Evolutionary conservation across 495 filamentous ascomycete species (phyloP).

Genomic region (Endocarpon pusillum): DNA sequence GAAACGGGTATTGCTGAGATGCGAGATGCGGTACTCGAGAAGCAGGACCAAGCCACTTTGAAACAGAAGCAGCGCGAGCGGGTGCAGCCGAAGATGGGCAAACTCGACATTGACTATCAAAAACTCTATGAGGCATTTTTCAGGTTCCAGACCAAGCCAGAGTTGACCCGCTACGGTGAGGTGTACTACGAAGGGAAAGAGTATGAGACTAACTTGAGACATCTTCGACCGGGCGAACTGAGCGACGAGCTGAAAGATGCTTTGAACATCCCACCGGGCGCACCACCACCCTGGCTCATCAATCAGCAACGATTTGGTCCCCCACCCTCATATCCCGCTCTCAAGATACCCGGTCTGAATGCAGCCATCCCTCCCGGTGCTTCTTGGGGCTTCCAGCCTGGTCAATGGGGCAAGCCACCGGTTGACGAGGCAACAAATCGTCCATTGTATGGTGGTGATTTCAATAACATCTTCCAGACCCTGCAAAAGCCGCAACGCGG

Average conservation of each 20-base stretch:
- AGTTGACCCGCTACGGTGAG: slow-evolving; percentile 85
- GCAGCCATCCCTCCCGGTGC: slow-evolving; percentile 90
- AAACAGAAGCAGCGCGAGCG: slow-evolving; percentile 93
- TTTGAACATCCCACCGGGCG: slow-evolving; percentile 82
- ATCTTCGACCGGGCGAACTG: slow-evolving; percentile 77
- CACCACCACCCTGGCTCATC: slow-evolving; percentile 91
- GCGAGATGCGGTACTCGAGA: slow-evolving; percentile 90
- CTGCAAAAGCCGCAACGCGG: slow-evolving; percentile 42
- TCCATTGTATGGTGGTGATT: slow-evolving; percentile 82
- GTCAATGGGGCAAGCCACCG: slow-evolving; percentile 90
- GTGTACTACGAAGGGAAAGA: slow-evolving; percentile 99
- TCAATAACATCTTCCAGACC: slow-evolving; percentile 68
- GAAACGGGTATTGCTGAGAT: slow-evolving; percentile 96
- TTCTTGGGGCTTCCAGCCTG: slow-evolving; percentile 87
- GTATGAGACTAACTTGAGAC: slow-evolving; percentile 83
- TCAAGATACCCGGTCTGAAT: slow-evolving; percentile 89
- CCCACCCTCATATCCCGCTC: slow-evolving; percentile 77
- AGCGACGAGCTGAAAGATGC: slow-evolving; percentile 85
- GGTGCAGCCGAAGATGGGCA: slow-evolving; percentile 92
- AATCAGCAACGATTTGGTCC: slow-evolving; percentile 89
- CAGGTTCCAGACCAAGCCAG: slow-evolving; percentile 87
- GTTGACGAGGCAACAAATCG: slow-evolving; percentile 70
- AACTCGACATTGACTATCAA: slow-evolving; percentile 93
- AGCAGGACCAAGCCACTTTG: slow-evolving; percentile 74
- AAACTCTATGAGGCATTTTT: slow-evolving; percentile 98